A percentile compares a stretch with the other conserved stretches of the same genome.
phyloP scores from a whole-genome alignment of 2,329 filamentous ascomycete species.

The Epichloe uncinata region DNA sequence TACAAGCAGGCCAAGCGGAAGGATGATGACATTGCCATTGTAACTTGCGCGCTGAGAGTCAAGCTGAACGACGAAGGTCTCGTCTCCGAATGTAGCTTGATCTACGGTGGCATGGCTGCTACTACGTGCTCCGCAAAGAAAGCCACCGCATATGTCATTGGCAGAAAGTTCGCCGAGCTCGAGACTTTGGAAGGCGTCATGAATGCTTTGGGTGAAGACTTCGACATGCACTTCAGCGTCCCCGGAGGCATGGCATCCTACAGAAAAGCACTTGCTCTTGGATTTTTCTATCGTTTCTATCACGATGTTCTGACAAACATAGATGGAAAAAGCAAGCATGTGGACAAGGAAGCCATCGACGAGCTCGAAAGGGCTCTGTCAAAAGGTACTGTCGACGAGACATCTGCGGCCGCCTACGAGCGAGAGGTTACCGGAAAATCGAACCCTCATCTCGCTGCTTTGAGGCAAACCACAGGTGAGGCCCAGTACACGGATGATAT shows the following conservation, averaged over 20 bases:
- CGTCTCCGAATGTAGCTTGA: slow-evolving; percentile 63
- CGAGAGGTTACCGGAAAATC: slow-evolving; percentile 74
- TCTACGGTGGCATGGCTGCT: slow-evolving; percentile 92
- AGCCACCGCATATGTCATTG: slow-evolving; percentile 58
- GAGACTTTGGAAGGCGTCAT: slow-evolving; percentile 81
- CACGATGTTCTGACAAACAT: slow-evolving; percentile 67
- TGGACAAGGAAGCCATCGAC: slow-evolving; percentile 61
- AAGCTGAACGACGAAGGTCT: slow-evolving; percentile 53
- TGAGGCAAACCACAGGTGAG: slow-evolving; percentile 89
- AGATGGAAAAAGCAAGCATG: slow-evolving; percentile 27
- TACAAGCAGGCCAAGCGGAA: slow-evolving; percentile 97
- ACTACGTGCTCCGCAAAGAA: slow-evolving; percentile 79
- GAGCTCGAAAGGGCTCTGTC: slow-evolving; percentile 84
- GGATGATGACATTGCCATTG: slow-evolving; percentile 96
- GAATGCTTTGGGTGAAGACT: slow-evolving; percentile 79
- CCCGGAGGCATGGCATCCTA: slow-evolving; percentile 98
- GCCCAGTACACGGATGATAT: slow-evolving; percentile 97
- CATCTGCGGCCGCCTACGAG: slow-evolving; percentile 62
- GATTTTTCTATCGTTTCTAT: slow-evolving; percentile 96
- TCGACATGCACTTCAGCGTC: slow-evolving; percentile 78
- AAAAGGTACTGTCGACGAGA: slow-evolving; percentile 62
- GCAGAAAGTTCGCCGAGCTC: slow-evolving; percentile 67
- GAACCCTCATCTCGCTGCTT: slow-evolving; percentile 74
- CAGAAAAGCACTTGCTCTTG: slow-evolving; percentile 74
- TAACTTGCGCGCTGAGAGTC: slow-evolving; percentile 74